phyloP scores from a whole-genome alignment of 2,329 filamentous ascomycete genomes.

The Venturia carpophila region DNA sequence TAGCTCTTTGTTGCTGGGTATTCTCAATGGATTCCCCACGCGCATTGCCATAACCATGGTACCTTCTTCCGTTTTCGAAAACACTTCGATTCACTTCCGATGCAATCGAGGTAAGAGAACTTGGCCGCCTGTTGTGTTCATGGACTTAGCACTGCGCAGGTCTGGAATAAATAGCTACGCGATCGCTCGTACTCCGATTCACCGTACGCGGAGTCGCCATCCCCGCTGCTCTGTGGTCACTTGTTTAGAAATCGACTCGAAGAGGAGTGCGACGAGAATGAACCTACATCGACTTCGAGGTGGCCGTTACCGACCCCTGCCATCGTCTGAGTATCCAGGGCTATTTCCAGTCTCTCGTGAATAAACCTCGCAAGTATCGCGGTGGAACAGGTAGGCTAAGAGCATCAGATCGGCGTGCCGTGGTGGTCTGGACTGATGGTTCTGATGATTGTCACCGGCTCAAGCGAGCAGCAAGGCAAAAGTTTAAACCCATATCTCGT shows the following conservation, averaged over 20 bases:
- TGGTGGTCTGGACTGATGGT: background rate
- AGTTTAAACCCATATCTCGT: background rate
- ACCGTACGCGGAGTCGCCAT: slow-evolving; percentile 15
- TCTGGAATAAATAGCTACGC: background rate
- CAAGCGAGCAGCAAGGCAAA: background rate
- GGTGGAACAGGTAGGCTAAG: background rate
- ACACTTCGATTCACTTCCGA: slow-evolving; percentile 12
- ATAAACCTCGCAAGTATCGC: background rate
- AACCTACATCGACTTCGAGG: slow-evolving; percentile 14
- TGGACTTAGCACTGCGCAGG: background rate
- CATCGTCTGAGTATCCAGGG: background rate
- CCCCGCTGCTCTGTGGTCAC: background rate
- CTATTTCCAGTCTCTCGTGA: background rate
- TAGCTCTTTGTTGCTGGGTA: background rate
- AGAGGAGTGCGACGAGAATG: background rate
- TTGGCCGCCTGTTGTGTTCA: background rate
- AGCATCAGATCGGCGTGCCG: background rate
- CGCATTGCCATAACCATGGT: slow-evolving; percentile 23
- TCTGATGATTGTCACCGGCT: background rate
- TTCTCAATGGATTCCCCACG: background rate
- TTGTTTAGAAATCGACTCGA: background rate
- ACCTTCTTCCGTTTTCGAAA: slow-evolving; percentile 26
- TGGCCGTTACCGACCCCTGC: background rate
- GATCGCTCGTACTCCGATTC: slow-evolving; percentile 1
- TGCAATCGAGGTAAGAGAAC: slow-evolving; percentile 15